Percentiles rank a stretch among this genome's conserved stretches.
These are phyloP conservation scores for Tripidium arundinaceum DNA, from an alignment of 202 grass and related monocot species.

Conservation along the genomic window DNA sequence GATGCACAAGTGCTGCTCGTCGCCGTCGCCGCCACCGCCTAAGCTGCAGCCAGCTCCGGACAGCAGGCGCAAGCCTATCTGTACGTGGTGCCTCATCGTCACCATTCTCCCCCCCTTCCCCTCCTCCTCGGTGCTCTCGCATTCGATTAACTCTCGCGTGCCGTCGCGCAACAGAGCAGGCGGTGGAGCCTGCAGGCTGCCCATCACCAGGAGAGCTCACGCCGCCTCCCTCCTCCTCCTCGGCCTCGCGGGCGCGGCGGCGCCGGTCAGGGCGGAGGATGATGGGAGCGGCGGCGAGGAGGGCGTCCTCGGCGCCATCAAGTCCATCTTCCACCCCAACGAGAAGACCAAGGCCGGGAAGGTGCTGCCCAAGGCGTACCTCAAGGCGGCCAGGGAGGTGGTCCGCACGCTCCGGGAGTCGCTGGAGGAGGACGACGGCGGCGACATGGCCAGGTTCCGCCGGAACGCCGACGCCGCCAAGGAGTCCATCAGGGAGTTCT, in stretches of 20 bases:
- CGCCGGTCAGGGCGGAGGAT: constrained; percentile 39
- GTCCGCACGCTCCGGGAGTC: constrained; percentile 89
- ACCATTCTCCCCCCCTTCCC: not conserved
- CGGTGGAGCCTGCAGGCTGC: constrained; percentile 6
- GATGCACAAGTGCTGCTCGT: constrained; percentile 20
- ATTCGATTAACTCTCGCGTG: constrained; percentile 15
- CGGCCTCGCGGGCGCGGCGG: constrained; percentile 14
- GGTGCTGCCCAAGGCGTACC: constrained; percentile 75
- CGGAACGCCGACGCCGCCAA: constrained; percentile 79
- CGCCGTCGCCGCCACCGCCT: not conserved
- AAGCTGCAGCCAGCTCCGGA: constrained; percentile 11
- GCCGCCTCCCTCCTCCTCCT: constrained; percentile 41
- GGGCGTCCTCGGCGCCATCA: constrained; percentile 58
- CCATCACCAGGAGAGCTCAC: constrained; percentile 43
- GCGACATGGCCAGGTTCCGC: constrained; percentile 66
- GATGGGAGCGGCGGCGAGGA: not conserved
- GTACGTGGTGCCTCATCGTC: constrained; percentile 18
- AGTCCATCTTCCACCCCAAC: constrained; percentile 74
- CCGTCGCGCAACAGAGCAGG: constrained; percentile 37
- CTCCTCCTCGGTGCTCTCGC: not conserved
- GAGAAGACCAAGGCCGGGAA: constrained; percentile 85
- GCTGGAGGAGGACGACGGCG: constrained; percentile 51
- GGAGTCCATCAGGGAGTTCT: constrained; percentile 74
- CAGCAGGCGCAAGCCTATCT: not conserved
- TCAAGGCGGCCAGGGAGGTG: constrained; percentile 82